These are phyloP conservation scores for Colletotrichum paranaense DNA, from an alignment of 2,329 filamentous ascomycete genomes.

Conservation along the genomic window DNA sequence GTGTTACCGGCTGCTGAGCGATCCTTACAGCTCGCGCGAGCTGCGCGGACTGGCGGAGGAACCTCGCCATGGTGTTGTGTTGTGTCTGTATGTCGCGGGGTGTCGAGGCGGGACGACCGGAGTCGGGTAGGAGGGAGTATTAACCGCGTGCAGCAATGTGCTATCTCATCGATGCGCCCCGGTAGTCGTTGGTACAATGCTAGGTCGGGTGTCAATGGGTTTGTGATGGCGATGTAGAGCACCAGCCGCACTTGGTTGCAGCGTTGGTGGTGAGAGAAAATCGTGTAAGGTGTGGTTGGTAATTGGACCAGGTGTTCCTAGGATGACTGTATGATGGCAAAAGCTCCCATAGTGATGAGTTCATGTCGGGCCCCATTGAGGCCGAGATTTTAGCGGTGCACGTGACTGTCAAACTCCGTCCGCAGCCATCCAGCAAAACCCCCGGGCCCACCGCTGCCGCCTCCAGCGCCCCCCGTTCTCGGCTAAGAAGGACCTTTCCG, in stretches of 20 bases:
- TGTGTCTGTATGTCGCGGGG: conserved; percentile 14
- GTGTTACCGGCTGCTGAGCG: conserved; percentile 63
- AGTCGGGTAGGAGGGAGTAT: conserved; percentile 24
- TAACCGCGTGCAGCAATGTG: conserved; percentile 27
- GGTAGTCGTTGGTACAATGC: neutral
- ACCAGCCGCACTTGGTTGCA: conserved; percentile 6
- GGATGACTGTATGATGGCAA: conserved; percentile 33
- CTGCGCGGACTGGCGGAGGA: conserved; percentile 74
- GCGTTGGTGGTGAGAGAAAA: conserved; percentile 1
- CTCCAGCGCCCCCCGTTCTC: neutral
- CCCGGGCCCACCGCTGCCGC: neutral
- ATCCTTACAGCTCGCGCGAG: conserved; percentile 71
- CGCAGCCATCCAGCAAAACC: neutral
- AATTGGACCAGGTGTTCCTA: conserved; percentile 11
- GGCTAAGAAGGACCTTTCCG: conserved; percentile 13
- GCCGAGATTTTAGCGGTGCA: conserved; percentile 29
- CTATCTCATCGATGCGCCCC: conserved; percentile 32
- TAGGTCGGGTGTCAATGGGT: neutral
- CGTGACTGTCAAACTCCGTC: conserved; percentile 29
- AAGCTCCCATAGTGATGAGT: conserved; percentile 33
- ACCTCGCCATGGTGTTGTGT: conserved; percentile 67
- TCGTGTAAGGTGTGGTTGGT: conserved; percentile 19
- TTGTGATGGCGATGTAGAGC: neutral
- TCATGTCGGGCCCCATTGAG: conserved; percentile 20
- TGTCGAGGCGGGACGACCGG: conserved; percentile 35